phyloP scores from a whole-genome alignment of 2,329 filamentous ascomycete genomes.

The Dothideomycetes sp. region DNA sequence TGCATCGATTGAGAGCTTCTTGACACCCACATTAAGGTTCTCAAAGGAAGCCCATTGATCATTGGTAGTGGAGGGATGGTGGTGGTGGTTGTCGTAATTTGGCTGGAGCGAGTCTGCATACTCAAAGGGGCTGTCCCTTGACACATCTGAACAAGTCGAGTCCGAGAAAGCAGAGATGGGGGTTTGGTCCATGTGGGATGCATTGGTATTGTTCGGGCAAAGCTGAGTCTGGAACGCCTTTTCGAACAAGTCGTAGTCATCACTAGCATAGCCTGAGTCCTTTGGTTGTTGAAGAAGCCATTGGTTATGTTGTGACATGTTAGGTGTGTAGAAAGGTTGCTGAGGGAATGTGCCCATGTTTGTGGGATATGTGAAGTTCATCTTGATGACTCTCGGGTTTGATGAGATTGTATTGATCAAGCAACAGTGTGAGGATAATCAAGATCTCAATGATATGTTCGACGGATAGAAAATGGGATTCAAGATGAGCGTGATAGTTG shows the following conservation, averaged over 20 bases:
- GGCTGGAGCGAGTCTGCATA: conserved; percentile 9
- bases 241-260: conserved; percentile 8
- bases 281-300: conserved; percentile 13
- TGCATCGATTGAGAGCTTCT: conserved; percentile 8
- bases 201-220: too few species aligned
- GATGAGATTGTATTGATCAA: neutral
- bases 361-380: conserved; percentile 5
- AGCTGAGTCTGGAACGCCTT: conserved; percentile 8
- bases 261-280: conserved; percentile 10
- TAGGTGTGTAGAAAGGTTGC: conserved; percentile 6
- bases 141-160: conserved; percentile 4
- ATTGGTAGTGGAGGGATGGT: too few species aligned
- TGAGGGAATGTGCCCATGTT: conserved; percentile 1
- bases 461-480: neutral
- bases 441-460: neutral
- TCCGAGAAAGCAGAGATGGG: conserved; percentile 8
- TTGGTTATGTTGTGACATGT: conserved; percentile 3
- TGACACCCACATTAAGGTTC: neutral
- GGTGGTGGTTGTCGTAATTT: too few species aligned
- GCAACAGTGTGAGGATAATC: neutral
- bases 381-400: neutral
- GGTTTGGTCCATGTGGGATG: conserved; percentile 2
- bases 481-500: neutral
- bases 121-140: conserved; percentile 10
- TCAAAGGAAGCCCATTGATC: conserved; percentile 5